Evolutionary conservation across 805 yeast genomes (phyloP), one percentile per base, ranked within the genome.

Genomic region (Wickerhamomyces hampshirensis): DNA sequence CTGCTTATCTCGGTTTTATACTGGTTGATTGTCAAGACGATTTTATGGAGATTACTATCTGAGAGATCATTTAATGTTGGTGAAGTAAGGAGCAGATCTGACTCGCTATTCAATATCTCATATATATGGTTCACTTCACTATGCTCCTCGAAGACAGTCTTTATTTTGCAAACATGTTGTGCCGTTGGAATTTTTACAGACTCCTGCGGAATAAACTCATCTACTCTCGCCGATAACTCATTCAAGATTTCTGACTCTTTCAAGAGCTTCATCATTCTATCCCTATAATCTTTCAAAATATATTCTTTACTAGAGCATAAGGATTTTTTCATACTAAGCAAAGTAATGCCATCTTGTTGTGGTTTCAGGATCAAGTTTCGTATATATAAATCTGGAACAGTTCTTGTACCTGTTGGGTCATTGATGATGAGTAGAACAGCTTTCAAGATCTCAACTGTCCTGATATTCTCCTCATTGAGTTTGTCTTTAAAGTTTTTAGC

Each of bases 321-420:
- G 4, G 60, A 47, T 26, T 59, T 60, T 31, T 57, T 54, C 34
- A 59, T 50, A 30, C 53, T 60, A 23, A 66, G 49, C 13, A 65
- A 39, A 0, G 68, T 56, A 5, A 63, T 44, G 3, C 55, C 59
- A 23, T 60, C 46, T 10, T 21, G 26, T 4, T 33, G 15, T 5
- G 41, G 40, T 18, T 45, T 49, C 10, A 44, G 18, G 4, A 66
- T 50, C 19, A 66, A 55, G 38, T 66, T 66, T 38, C 72, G 49
- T 6, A 60, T 54, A 31, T 65, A 66, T 9, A 65, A 44, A 41
- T 66, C 72, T 5, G 69, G 66, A 5, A 66, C 63, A 1, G 70
- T 61, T 18, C 55, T 50, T 6, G 58, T 53, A 0, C 71, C 72
- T 26, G 49, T 56, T 5, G 62, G 49, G 37, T 66, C 72, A 32